These are phyloP conservation scores for Fagopyrum homotropicum DNA, from an alignment of 148 eudicot species.

Conservation along the genomic window DNA sequence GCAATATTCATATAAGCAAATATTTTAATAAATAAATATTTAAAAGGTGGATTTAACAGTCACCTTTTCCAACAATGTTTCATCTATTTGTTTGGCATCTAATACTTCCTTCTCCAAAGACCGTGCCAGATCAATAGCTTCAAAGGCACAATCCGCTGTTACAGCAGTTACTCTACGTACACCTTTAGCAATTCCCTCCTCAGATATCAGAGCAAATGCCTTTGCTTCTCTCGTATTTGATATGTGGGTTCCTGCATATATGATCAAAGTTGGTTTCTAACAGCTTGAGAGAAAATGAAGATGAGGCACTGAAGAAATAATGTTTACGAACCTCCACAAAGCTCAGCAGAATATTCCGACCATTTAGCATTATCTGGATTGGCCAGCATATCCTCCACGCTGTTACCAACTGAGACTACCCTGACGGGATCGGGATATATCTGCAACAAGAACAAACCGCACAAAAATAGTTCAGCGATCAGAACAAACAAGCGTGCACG, in stretches of 20 bases:
- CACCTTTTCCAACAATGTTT: constrained; percentile 72
- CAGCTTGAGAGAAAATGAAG: background rate
- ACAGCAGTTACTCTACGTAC: constrained; percentile 95
- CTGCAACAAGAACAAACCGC: constrained; percentile 26
- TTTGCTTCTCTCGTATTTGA: constrained; percentile 89
- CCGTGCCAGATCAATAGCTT: constrained; percentile 53
- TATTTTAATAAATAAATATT: background rate
- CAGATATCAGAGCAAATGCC: constrained; percentile 84
- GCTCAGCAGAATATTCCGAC: constrained; percentile 74
- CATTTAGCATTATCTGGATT: constrained; percentile 77
- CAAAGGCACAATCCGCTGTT: constrained; percentile 60
- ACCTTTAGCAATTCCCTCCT: constrained; percentile 96
- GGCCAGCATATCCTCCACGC: constrained; percentile 74
- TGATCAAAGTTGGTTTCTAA: background rate
- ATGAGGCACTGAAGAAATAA: background rate
- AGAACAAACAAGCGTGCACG: background rate
- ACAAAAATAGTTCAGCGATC: background rate
- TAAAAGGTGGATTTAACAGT: background rate
- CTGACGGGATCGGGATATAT: constrained; percentile 98
- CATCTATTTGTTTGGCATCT: constrained; percentile 59
- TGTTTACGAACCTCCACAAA: constrained; percentile 70
- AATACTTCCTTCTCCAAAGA: constrained; percentile 73
- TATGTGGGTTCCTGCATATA: constrained; percentile 75
- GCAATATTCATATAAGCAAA: background rate
- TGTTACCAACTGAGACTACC: constrained; percentile 76